Evolutionary conservation across 176 grass and related monocot genomes (phyloP).

Genomic region (Rhynchospora tenuis): DNA sequence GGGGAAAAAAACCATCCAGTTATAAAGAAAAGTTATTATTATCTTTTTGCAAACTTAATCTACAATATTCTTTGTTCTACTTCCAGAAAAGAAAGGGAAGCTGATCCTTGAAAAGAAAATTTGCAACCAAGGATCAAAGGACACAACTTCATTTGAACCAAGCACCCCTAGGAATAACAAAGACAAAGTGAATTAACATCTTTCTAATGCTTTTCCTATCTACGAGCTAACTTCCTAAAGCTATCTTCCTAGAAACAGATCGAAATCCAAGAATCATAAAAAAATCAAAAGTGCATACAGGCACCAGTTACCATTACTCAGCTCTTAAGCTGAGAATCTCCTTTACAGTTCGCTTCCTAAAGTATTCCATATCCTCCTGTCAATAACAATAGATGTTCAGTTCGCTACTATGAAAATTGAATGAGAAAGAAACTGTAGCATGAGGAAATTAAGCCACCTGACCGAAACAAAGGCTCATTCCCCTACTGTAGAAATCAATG

Average conservation of each 20-base stretch:
- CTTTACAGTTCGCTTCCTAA: constrained; percentile 67
- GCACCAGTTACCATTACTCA: constrained; percentile 23
- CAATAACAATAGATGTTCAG: neutral
- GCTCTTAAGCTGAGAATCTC: constrained; percentile 77
- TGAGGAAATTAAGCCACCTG: constrained; percentile 47
- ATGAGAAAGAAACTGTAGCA: neutral
- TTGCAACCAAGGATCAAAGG: neutral
- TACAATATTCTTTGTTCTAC: neutral
- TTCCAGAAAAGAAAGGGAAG: neutral
- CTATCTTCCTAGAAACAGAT: neutral
- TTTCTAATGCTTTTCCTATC: constrained; percentile 7
- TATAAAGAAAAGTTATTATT: neutral
- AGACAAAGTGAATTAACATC: neutral
- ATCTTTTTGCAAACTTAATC: neutral
- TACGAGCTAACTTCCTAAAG: neutral
- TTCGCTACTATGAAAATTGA: neutral
- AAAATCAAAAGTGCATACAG: constrained; percentile 8
- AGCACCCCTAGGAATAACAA: neutral
- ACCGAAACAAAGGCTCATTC: constrained; percentile 40
- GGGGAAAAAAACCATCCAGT: neutral
- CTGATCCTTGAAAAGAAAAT: neutral
- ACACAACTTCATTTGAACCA: neutral
- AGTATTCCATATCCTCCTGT: constrained; percentile 79
- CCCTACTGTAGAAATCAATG: constrained; percentile 70
- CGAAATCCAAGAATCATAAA: neutral